Conservation (phyloP, 2,329 filamentous ascomycete species). For the Blastomyces percursus region DNA sequence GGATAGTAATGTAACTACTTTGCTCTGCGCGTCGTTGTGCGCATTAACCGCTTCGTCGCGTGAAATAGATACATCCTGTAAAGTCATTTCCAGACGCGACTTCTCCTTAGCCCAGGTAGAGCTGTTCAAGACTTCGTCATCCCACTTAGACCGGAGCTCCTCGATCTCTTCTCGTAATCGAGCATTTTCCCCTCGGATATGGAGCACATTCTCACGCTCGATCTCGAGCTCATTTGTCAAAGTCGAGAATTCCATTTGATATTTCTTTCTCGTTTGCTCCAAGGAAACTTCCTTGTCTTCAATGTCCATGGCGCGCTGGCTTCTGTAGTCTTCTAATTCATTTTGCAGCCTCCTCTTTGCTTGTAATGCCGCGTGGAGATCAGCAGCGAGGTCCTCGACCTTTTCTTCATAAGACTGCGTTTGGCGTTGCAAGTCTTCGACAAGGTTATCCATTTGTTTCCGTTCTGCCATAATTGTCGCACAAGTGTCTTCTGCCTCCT, state of each 20-base stretch:
- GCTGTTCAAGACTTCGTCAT: slow-evolving; percentile 94
- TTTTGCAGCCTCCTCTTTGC: slow-evolving; percentile 91
- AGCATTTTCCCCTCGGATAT: slow-evolving; percentile 72
- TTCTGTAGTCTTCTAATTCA: slow-evolving; percentile 94
- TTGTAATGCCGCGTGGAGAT: slow-evolving; percentile 74
- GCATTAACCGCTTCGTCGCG: slow-evolving; percentile 86
- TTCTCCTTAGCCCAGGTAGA: slow-evolving; percentile 99
- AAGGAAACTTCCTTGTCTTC: slow-evolving; percentile 93
- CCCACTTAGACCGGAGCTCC: slow-evolving; percentile 90
- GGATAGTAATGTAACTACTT: slow-evolving; percentile 79
- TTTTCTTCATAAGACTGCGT: slow-evolving; percentile 84
- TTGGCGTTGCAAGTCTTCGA: slow-evolving; percentile 84
- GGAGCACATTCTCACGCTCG: slow-evolving; percentile 78
- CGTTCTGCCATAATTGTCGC: slow-evolving; percentile 84
- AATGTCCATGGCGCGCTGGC: slow-evolving; percentile 86
- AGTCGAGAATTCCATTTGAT: slow-evolving; percentile 81
- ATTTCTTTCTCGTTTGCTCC: slow-evolving; percentile 96
- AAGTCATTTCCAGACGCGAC: slow-evolving; percentile 73
- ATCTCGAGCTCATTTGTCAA: slow-evolving; percentile 87
- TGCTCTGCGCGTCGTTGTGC: slow-evolving; percentile 88
- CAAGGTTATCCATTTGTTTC: slow-evolving; percentile 72
- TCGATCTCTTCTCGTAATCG: slow-evolving; percentile 92
- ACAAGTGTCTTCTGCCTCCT: slow-evolving; percentile 83
- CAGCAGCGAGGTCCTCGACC: slow-evolving; percentile 81
- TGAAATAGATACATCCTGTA: slow-evolving; percentile 81